Evolutionary conservation across 768 basidiomycete genomes (phyloP).

Genomic region (Phylloporus sp.): DNA sequence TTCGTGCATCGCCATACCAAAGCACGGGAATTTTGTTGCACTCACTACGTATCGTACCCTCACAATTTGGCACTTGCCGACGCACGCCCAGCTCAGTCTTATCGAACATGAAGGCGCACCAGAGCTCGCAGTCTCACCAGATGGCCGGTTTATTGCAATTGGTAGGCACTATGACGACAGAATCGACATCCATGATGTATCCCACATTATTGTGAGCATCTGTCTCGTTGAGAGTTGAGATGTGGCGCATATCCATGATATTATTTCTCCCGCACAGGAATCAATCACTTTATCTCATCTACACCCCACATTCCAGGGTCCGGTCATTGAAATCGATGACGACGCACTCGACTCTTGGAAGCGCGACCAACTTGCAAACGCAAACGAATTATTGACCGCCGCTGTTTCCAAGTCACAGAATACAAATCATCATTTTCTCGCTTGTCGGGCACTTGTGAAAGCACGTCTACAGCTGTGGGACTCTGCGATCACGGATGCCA

Average conservation of each 20-base stretch:
- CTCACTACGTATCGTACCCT: neutral
- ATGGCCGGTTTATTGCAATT: neutral
- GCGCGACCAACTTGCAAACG: neutral
- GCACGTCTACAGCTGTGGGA: neutral
- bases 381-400: neutral
- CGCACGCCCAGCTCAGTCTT: neutral
- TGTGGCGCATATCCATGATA: no score
- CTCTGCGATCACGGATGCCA: neutral
- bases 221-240: no score
- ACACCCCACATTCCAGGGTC: no score
- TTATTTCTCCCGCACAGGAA: no score
- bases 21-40: neutral
- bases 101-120: neutral
- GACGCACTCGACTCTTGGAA: neutral
- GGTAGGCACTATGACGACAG: neutral
- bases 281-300: neutral
- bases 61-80: constrained; percentile 1
- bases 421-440: neutral
- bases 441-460: constrained; percentile 1
- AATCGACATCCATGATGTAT: neutral
- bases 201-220: neutral
- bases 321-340: neutral
- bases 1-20: neutral
- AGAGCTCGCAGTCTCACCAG: neutral
- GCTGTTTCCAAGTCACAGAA: neutral